Base-by-base conservation (phyloP, 2,329 filamentous ascomycete species). In the Penicillium olsonii region DNA sequence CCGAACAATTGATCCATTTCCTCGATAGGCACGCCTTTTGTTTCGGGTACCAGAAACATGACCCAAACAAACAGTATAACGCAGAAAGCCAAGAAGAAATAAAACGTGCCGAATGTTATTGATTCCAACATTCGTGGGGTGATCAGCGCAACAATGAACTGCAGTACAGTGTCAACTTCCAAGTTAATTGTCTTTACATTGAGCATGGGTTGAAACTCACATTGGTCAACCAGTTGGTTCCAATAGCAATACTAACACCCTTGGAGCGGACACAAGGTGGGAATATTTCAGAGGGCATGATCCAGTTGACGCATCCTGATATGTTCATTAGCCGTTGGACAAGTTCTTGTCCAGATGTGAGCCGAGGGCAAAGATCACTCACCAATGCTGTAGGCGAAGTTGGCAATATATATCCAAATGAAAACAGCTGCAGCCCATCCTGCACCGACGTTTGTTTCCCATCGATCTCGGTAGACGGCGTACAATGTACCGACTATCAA, bases 231-330 rank as follows among this genome's bases (percentile, higher is more conserved):
- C 63, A 67, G 43, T 65, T 62, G 11, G 38, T 42, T 9, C 49
- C 47, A n/a, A 56, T 62, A 11, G 50, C 49, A 11, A 64, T 40
- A 17, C 47, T 45, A 12, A 55, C 52, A 15, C 59, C 61, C 47
- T 88, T 87, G 0, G 86, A 79, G 1, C 85, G 77, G 5, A 83
- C 82, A 51, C 79, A 83, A 4, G 88, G 70, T 0, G 85, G 86
- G 83, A 84, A 90, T 38, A 89, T 82, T 68, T 88, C 86, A 2
- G 84, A 81, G 2, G 87, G 78, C 44, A 90, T 77, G 50, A 87
- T 86, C 86, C 87, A 89, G 0, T 83, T 79, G 57, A 83, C 85
- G 2, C 85, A 85, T 0, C 37, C 37, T 39, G 10, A 3, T 27
- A 5, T 9, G 9, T 17, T 10, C 12, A n/a, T 31, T 1, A 31